A percentile compares a stretch with the other conserved stretches of the same genome.
These are phyloP conservation scores for Aurifilum marmelostoma DNA, from an alignment of 2,329 filamentous ascomycete species.

Conservation along the genomic window DNA sequence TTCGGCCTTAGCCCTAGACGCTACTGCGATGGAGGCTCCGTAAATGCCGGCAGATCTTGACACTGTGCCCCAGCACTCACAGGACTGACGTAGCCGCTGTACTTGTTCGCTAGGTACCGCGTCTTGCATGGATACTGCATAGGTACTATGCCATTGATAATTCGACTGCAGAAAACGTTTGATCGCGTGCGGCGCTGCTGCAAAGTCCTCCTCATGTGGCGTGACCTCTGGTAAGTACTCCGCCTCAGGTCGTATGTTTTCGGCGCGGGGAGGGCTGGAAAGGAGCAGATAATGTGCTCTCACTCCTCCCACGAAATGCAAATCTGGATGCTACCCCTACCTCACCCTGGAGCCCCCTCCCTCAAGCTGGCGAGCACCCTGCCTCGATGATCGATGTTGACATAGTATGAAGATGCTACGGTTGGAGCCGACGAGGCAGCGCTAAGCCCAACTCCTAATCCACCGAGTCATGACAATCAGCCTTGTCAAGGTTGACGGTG, in stretches of 20 bases:
- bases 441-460: not conserved
- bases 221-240: not conserved
- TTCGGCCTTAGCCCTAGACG: constrained; percentile 18
- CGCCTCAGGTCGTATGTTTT: constrained; percentile 12
- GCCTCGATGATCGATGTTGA: not conserved
- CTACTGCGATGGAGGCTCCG: constrained; percentile 29
- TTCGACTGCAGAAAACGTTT: not conserved
- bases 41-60: constrained; percentile 25
- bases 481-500: not conserved
- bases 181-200: not conserved
- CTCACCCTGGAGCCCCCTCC: not conserved
- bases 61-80: constrained; percentile 26
- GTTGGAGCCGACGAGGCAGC: not conserved
- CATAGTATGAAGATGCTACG: not conserved
- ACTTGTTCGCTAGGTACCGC: constrained; percentile 3
- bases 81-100: constrained; percentile 21
- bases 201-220: not conserved
- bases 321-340: not conserved
- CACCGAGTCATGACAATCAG: not conserved
- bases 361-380: not conserved
- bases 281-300: not conserved
- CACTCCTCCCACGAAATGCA: constrained; percentile 12
- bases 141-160: not conserved
- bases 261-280: not conserved
- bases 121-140: not conserved